Conservation (phyloP, 192 early-diverging fungal genomes). For the Coemansia sp. region DNA sequence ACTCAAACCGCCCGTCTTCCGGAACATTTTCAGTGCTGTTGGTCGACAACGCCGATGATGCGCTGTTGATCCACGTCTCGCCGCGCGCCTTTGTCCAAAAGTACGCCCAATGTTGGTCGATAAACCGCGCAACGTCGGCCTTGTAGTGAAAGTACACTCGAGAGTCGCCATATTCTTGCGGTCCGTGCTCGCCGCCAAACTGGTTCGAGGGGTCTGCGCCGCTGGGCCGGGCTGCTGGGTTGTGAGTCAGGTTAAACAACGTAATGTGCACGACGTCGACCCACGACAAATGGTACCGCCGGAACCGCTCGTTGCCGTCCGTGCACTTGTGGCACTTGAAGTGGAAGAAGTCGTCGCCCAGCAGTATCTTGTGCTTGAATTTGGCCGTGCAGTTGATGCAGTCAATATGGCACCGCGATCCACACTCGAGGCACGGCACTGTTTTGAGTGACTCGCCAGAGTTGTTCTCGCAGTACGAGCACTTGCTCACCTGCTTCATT, state of each 20-base stretch:
- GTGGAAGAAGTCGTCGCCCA: conserved; percentile 69
- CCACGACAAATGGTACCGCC: conserved; percentile 60
- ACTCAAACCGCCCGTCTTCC: conserved; percentile 54
- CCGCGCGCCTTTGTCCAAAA: conserved; percentile 65
- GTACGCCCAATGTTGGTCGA: conserved; percentile 64
- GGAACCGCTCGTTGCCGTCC: conserved; percentile 55
- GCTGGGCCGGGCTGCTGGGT: conserved; percentile 28
- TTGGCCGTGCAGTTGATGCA: conserved; percentile 57
- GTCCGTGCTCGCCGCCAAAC: conserved; percentile 52
- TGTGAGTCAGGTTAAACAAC: conserved; percentile 62
- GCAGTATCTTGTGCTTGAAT: conserved; percentile 58
- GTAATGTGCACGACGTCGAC: conserved; percentile 66
- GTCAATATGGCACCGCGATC: conserved; percentile 55
- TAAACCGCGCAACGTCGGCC: conserved; percentile 62
- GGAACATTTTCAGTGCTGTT: conserved; percentile 56
- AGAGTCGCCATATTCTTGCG: conserved; percentile 53
- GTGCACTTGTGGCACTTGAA: conserved; percentile 61
- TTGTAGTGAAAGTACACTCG: conserved; percentile 57
- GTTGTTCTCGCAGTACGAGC: conserved; percentile 52
- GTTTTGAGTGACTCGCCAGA: conserved; percentile 54
- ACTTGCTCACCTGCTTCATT: conserved; percentile 53
- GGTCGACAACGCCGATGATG: conserved; percentile 58
- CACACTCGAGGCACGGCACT: conserved; percentile 49
- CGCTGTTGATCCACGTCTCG: conserved; percentile 63
- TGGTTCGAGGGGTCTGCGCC: conserved; percentile 31